Evolutionary conservation across 2,329 filamentous ascomycete species (phyloP).

Genomic region (Grosmannia clavigera): DNA sequence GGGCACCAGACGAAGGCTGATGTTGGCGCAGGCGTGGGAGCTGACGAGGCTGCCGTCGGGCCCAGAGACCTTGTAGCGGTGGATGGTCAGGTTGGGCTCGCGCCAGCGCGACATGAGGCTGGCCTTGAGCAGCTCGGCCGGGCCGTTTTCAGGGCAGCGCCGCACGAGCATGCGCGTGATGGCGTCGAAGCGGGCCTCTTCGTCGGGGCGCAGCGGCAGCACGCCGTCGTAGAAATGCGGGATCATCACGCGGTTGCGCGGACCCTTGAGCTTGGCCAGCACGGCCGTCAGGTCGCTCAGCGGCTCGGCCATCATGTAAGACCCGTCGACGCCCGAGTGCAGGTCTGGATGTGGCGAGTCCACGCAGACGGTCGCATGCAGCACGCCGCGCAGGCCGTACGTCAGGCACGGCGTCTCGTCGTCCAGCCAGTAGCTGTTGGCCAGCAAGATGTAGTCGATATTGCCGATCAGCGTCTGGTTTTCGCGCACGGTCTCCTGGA

Average conservation of each 20-base stretch:
- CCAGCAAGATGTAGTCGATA: slow-evolving; percentile 87
- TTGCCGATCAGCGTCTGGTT: slow-evolving; percentile 78
- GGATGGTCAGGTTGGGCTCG: slow-evolving; percentile 86
- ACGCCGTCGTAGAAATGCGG: slow-evolving; percentile 84
- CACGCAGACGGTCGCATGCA: slow-evolving; percentile 83
- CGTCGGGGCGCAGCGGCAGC: slow-evolving; percentile 58
- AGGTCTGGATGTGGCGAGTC: slow-evolving; percentile 79
- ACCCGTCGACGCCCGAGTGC: slow-evolving; percentile 95
- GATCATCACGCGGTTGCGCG: slow-evolving; percentile 68
- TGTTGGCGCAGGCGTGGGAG: slow-evolving; percentile 71
- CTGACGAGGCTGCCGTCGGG: slow-evolving; percentile 89
- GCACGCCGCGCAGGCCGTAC: slow-evolving; percentile 83
- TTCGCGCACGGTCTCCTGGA: slow-evolving; percentile 66
- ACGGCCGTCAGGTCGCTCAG: slow-evolving; percentile 82
- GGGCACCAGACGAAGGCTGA: slow-evolving; percentile 85
- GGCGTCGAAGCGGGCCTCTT: slow-evolving; percentile 71
- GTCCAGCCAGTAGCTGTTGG: slow-evolving; percentile 98
- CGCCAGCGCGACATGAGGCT: slow-evolving; percentile 91
- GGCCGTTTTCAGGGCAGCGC: slow-evolving; percentile 31
- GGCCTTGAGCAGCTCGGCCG: slow-evolving; percentile 59
- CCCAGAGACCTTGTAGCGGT: slow-evolving; percentile 84
- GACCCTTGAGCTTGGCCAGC: slow-evolving; percentile 69
- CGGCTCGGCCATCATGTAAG: slow-evolving; percentile 77
- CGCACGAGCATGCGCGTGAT: slow-evolving; percentile 67
- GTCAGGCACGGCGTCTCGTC: slow-evolving; percentile 92